These are phyloP conservation scores for Lasiodiplodia sp. DNA, from an alignment of 2,329 filamentous ascomycete species.

Conservation along the genomic window DNA sequence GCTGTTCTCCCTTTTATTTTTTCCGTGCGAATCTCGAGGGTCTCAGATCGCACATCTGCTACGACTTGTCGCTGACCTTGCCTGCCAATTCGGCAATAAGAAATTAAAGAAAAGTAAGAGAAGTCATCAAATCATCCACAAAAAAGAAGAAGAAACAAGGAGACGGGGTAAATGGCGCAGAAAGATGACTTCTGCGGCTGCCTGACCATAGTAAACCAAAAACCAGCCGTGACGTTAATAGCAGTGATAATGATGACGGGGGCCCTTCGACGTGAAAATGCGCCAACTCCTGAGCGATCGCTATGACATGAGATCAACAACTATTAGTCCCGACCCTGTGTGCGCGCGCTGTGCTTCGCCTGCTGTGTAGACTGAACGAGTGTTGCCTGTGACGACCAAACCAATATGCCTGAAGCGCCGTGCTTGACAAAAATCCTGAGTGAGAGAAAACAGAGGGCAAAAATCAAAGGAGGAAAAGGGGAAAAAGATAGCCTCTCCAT, in stretches of 20 bases:
- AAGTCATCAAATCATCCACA: slow-evolving; percentile 24
- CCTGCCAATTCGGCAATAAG: background rate
- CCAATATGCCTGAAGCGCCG: slow-evolving; percentile 18
- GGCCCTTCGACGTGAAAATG: background rate
- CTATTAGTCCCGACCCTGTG: background rate
- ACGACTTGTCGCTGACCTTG: background rate
- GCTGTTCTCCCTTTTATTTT: background rate
- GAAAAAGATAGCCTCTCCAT: background rate
- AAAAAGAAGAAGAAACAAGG: background rate
- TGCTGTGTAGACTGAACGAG: slow-evolving; percentile 3
- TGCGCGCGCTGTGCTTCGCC: slow-evolving; percentile 4
- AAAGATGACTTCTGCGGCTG: background rate
- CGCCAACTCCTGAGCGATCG: slow-evolving; percentile 17
- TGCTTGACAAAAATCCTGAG: slow-evolving; percentile 4
- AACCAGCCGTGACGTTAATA: slow-evolving; percentile 8
- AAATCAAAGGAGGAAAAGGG: background rate
- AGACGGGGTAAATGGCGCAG: background rate
- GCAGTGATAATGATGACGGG: background rate
- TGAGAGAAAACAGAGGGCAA: background rate
- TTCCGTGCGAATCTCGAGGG: background rate
- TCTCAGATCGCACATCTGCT: background rate
- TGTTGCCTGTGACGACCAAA: background rate
- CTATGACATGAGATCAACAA: slow-evolving; percentile 13
- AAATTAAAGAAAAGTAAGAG: slow-evolving; percentile 5
- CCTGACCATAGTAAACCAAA: background rate